These are phyloP conservation scores for Phytopythium ostracodes DNA, from an alignment of 352 stramenopile genomes.

Conservation along the genomic window DNA sequence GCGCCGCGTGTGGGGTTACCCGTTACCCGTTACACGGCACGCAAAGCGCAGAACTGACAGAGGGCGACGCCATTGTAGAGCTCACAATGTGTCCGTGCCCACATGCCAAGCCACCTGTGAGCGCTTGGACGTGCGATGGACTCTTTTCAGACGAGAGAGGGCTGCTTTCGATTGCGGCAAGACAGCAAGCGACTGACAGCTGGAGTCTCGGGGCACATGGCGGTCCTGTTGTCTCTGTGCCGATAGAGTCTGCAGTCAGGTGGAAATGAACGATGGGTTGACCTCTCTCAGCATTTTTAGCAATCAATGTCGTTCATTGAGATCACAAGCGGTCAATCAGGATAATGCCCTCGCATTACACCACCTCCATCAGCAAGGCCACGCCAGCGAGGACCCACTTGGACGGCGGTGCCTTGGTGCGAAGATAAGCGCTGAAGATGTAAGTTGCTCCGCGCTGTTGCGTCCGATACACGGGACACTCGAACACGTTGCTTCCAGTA, in stretches of 20 bases:
- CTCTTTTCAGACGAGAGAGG: too few relatives aligned
- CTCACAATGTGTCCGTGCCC: background rate
- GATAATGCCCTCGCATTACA: constrained; percentile 31
- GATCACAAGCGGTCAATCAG: too few relatives aligned
- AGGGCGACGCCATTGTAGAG: background rate
- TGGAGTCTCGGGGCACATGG: background rate
- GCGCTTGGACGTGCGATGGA: background rate
- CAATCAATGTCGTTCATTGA: background rate
- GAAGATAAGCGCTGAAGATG: constrained; percentile 84
- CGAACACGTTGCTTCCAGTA: constrained; percentile 42
- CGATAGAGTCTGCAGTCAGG: too few relatives aligned
- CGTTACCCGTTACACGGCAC: background rate
- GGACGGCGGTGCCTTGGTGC: constrained; percentile 79
- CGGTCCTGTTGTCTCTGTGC: too few relatives aligned
- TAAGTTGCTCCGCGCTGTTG: constrained; percentile 88
- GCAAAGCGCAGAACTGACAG: background rate
- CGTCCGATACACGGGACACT: constrained; percentile 91
- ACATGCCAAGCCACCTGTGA: background rate
- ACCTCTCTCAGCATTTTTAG: background rate
- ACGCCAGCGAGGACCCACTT: constrained; percentile 92
- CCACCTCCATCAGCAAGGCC: constrained; percentile 87
- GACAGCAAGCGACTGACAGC: too few relatives aligned
- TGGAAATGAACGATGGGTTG: too few relatives aligned
- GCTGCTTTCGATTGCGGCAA: too few relatives aligned
- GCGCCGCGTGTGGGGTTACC: background rate